Evolutionary conservation across 148 eudicot genomes (phyloP), one percentile per base, ranked within the genome.

Genomic region (Vaccinium macrocarpon): DNA sequence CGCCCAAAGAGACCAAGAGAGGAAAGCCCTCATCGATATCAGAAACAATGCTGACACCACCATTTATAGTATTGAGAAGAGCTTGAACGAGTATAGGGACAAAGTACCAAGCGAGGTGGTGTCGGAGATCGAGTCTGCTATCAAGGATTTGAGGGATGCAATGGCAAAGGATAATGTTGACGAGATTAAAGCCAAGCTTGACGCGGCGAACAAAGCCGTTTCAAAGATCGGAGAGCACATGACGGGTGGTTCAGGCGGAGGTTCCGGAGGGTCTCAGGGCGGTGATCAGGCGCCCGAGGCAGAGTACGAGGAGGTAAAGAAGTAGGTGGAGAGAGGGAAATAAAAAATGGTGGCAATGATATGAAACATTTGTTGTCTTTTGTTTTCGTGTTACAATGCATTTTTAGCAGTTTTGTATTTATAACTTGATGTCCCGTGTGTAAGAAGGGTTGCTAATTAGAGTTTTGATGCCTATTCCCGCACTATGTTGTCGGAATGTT

Each of bases 221-320:
- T 92, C 96, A 0, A 97, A 97, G 96, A 95, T 97, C 38, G 99
- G 99, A 21, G 86, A 95, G 49, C 99, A 97, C 84, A 95, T 97
- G 98, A 88, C 93, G 0, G 93, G 94, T 0, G 93, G 96, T n/a
- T 88, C 90, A 2, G 89, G 90, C 3, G 90, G 83, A 66, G 88
- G 87, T 32, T 46, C 88, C 8, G 90, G 91, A 77, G 89, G 94
- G 50, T 81, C 98, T 15, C 74, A 86, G 52, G 94, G 73, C 42
- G 38, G 73, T 68, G 73, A 68, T 5, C 73, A 68, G 73, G 73
- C 73, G 0, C 73, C 73, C 6, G 73, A 68, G 73, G 73, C 73
- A 68, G 73, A 68, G 38, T 68, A 68, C 18, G 73, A 68, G 73
- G 73, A 68, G 73, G 73, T 68, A 68, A 68, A 68, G 73, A 68